These are phyloP conservation scores for Senna tora DNA, from an alignment of 306 rosid genomes.

Conservation along the genomic window DNA sequence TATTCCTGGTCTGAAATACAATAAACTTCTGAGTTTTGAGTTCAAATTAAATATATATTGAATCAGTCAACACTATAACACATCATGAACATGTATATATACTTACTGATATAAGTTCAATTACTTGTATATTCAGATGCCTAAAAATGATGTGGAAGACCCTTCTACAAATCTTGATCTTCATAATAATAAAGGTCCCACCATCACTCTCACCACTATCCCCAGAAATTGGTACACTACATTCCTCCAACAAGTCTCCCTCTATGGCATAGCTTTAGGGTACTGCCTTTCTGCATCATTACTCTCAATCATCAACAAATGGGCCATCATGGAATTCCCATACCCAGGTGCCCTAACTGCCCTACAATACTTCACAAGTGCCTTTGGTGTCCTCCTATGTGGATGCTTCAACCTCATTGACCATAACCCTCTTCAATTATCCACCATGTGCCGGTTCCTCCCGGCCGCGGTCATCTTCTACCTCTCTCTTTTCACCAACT, in stretches of 20 bases:
- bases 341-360: slow-evolving; percentile 92
- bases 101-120: slow-evolving; percentile 14
- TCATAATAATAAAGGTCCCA: slow-evolving; percentile 44
- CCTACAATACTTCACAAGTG: slow-evolving; percentile 84
- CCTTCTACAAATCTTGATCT: slow-evolving; percentile 40
- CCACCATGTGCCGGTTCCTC: slow-evolving; percentile 80
- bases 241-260: slow-evolving; percentile 57
- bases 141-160: slow-evolving; percentile 53
- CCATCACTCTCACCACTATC: slow-evolving; percentile 34
- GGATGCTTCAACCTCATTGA: slow-evolving; percentile 64
- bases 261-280: slow-evolving; percentile 82
- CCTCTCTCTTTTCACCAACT: slow-evolving; percentile 82
- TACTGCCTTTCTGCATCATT: slow-evolving; percentile 88
- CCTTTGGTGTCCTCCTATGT: slow-evolving; percentile 65
- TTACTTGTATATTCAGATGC: slow-evolving; percentile 50
- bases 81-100: background rate
- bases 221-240: slow-evolving; percentile 50
- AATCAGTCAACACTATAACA: background rate
- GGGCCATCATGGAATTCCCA: slow-evolving; percentile 93
- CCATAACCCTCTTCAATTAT: slow-evolving; percentile 58
- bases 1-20: background rate
- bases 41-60: no score
- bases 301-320: slow-evolving; percentile 88
- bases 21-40: background rate
- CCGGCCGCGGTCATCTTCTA: slow-evolving; percentile 84